Base-by-base conservation (phyloP, 208 protist genomes). In the Crithidia bombi region DNA sequence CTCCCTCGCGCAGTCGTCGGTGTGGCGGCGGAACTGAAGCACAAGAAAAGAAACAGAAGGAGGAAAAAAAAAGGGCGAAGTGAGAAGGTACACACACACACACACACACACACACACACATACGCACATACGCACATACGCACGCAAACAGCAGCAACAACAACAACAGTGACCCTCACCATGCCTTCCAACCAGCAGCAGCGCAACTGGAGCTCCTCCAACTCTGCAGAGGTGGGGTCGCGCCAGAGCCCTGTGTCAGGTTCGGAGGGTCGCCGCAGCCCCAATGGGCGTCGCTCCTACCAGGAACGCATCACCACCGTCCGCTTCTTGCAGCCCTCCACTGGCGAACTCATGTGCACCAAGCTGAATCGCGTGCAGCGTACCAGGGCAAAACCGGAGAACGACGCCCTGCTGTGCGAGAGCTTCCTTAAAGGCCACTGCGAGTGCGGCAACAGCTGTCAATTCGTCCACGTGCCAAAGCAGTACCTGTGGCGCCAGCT, bases 401-500 rank as follows among this genome's bases (percentile, higher is more conserved):
- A 81, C 55, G 80, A 82, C 52, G 71, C 57, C 7, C 63, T 65
- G 28, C 76, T 90, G 19, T 94, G 89, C 69, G 85, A 92, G 50
- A 83, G 82, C 28, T 94, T 87, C 59, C 75, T 91, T 49, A 82
- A 82, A 28, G 73, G 70, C 28, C 73, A 81, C 66, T 89, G 85
- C 65, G 73, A 85, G 26, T 21, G 52, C 15, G 82, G 84, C 26
- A 75, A 81, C 43, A 32, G 51, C 6, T 94, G 89, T 49, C 59
- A 64, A 25, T 78, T 81, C 59, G 86, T 83, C 26, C 89, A 94
- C 69, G 89, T 94, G n/a, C 72, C 74, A 15, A 68, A 79, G 28
- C 81, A 89, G 55, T 81, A 92, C 77, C 71, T 88, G 36, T 94
- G 89, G 89, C 69, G 76, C 32, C 81, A 69, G 59, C 78, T 94